Percentiles rank a stretch among this genome's conserved stretches.
These are phyloP conservation scores for Phytophthora litchii DNA, from an alignment of 352 stramenopile species.

Conservation along the genomic window DNA sequence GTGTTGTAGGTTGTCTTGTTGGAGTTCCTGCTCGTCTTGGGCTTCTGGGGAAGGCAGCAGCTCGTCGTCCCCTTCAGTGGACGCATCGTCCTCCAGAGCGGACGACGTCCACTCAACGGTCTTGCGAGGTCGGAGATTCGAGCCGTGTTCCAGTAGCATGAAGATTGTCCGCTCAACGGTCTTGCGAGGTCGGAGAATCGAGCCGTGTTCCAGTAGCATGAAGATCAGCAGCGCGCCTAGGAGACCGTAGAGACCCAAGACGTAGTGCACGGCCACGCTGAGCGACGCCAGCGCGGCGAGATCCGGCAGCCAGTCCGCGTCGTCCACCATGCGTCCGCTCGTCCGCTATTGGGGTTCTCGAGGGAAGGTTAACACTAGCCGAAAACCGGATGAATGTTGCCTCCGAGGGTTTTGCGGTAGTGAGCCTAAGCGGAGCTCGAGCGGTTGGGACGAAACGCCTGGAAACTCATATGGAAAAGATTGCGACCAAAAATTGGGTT, in stretches of 20 bases:
- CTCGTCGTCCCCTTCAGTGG: conserved; percentile 31
- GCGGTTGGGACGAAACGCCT: conserved; percentile 17
- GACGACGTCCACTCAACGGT: conserved; percentile 19
- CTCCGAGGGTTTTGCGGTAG: conserved; percentile 1
- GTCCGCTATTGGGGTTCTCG: conserved; percentile 16
- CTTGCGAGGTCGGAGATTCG: background rate
- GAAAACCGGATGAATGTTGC: conserved; percentile 16
- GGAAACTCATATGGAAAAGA: conserved; percentile 23
- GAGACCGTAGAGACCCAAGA: conserved; percentile 61
- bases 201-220: conserved; percentile 48
- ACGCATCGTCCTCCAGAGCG: conserved; percentile 24
- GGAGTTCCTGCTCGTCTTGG: conserved; percentile 6
- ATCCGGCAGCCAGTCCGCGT: conserved; percentile 56
- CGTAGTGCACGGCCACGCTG: conserved; percentile 71
- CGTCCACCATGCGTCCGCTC: conserved; percentile 36
- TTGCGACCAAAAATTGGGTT: conserved; percentile 22
- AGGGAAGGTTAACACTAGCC: conserved; percentile 9
- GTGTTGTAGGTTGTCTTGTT: background rate
- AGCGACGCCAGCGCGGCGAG: conserved; percentile 60
- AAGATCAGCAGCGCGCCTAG: conserved; percentile 45
- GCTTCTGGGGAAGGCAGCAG: background rate
- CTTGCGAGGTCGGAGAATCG: background rate
- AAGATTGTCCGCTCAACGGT: conserved; percentile 28
- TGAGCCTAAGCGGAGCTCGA: background rate
- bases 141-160: conserved; percentile 48